Percentiles rank a stretch among this genome's conserved stretches.
Evolutionary conservation across 805 yeast genomes (phyloP).

Genomic region (Starmerella sp.): DNA sequence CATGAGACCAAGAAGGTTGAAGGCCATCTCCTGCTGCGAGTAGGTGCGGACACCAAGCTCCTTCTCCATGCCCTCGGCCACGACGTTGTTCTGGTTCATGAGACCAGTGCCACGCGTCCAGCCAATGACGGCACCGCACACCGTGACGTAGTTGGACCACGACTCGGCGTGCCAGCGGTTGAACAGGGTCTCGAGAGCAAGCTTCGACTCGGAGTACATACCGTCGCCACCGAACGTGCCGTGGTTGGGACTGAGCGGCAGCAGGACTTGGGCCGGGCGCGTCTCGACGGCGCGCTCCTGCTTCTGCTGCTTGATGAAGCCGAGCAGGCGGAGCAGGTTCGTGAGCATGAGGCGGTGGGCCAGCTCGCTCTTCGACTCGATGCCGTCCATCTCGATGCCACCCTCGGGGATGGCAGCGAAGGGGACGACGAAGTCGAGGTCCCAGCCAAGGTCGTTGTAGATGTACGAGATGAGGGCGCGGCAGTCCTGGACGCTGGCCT

Average conservation of each 20-base stretch:
- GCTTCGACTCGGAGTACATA: slow-evolving; percentile 93
- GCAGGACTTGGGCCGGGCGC: slow-evolving; percentile 94
- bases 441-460: slow-evolving; percentile 88
- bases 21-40: slow-evolving; percentile 98
- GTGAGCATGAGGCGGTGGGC: slow-evolving; percentile 99
- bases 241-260: slow-evolving; percentile 97
- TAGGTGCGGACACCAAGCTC: slow-evolving; percentile 87
- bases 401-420: slow-evolving; percentile 99
- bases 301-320: slow-evolving; percentile 79
- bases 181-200: slow-evolving; percentile 88
- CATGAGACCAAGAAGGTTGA: slow-evolving; percentile 89
- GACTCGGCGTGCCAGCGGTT: slow-evolving; percentile 98
- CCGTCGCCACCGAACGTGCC: slow-evolving; percentile 99
- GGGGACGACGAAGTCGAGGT: slow-evolving; percentile 89
- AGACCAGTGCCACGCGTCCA: slow-evolving; percentile 99
- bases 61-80: slow-evolving; percentile 94
- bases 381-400: slow-evolving; percentile 86
- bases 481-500: slow-evolving; percentile 91
- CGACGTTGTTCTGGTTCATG: slow-evolving; percentile 93
- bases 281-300: slow-evolving; percentile 67
- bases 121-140: slow-evolving; percentile 97
- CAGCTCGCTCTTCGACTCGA: slow-evolving; percentile 90
- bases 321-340: slow-evolving; percentile 82
- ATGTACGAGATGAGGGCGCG: slow-evolving; percentile 74
- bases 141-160: slow-evolving; percentile 87